phyloP scores from a whole-genome alignment of 176 grass and related monocot species.

The Tillandsia leiboldiana region DNA sequence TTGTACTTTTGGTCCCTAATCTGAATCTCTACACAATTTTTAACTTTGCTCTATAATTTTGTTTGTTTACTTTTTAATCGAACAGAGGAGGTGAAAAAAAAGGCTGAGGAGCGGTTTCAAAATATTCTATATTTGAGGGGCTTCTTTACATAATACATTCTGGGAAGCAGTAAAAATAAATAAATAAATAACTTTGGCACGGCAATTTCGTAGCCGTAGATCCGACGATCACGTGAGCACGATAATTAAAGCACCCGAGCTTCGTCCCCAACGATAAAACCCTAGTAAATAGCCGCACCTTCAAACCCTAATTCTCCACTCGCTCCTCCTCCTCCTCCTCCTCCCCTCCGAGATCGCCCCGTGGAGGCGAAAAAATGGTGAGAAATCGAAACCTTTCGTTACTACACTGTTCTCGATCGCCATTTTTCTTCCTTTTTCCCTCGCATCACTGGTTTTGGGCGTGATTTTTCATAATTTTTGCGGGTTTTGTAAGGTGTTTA shows the following conservation, averaged over 20 bases:
- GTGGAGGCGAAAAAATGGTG: neutral
- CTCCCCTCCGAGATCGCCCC: neutral
- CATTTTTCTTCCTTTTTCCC: neutral
- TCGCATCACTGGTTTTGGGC: neutral
- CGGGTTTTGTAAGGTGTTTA: slow-evolving; percentile 8
- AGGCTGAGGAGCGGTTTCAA: no score
- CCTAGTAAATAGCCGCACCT: neutral
- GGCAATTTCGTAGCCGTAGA: neutral
- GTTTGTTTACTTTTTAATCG: no score
- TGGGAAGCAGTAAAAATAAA: neutral
- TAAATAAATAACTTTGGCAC: neutral
- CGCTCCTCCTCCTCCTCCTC: neutral
- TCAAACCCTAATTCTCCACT: neutral
- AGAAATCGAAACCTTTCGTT: neutral
- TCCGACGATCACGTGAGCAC: neutral
- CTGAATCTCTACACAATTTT: no score
- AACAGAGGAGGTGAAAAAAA: no score
- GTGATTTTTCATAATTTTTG: neutral
- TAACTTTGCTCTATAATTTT: no score
- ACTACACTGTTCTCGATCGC: neutral
- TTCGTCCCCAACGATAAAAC: neutral
- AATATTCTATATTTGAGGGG: no score
- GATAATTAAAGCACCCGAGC: neutral
- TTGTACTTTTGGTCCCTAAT: no score
- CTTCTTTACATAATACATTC: neutral